A percentile compares a stretch with the other conserved stretches of the same genome.
Evolutionary conservation across 1,284 basidiomycete genomes (phyloP).

Genomic region (Fomes fomentarius): DNA sequence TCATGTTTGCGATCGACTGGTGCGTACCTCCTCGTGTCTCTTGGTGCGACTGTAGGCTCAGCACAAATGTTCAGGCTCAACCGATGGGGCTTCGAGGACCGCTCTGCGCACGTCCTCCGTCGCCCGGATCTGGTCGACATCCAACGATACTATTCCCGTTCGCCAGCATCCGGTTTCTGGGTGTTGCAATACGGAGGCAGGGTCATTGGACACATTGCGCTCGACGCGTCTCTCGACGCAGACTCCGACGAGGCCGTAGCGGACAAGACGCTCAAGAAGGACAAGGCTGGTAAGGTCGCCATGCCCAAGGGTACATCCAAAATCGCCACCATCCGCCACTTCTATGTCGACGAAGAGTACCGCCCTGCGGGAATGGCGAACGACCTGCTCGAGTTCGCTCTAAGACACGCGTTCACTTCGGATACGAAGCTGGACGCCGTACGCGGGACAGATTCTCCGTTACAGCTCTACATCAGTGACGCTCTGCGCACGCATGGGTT

Average conservation of each 20-base stretch:
- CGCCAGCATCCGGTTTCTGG: conserved; percentile 66
- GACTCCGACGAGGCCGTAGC: conserved; percentile 34
- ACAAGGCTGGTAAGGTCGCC: conserved; percentile 24
- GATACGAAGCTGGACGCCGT: conserved; percentile 47
- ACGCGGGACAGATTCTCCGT: conserved; percentile 49
- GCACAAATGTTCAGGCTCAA: conserved; percentile 55
- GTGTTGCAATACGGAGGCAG: conserved; percentile 63
- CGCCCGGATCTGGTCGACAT: conserved; percentile 61
- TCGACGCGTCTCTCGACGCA: conserved; percentile 60
- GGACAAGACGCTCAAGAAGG: conserved; percentile 15
- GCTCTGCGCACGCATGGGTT: conserved; percentile 58
- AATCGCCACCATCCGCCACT: conserved; percentile 73
- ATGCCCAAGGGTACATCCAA: conserved; percentile 41
- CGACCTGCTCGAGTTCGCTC: conserved; percentile 66
- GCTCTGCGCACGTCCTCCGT: conserved; percentile 55
- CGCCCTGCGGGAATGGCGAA: conserved; percentile 59
- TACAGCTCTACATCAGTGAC: conserved; percentile 53
- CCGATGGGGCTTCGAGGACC: conserved; percentile 67
- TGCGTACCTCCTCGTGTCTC: conserved; percentile 37
- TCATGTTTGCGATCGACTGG: conserved; percentile 77
- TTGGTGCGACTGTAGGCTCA: too few species aligned
- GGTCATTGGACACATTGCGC: conserved; percentile 69
- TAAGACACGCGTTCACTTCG: conserved; percentile 57
- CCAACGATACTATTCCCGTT: conserved; percentile 58
- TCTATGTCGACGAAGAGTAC: conserved; percentile 71